Base-by-base conservation (phyloP, 108 stramenopile genomes). In the Conticribra guillardii region DNA sequence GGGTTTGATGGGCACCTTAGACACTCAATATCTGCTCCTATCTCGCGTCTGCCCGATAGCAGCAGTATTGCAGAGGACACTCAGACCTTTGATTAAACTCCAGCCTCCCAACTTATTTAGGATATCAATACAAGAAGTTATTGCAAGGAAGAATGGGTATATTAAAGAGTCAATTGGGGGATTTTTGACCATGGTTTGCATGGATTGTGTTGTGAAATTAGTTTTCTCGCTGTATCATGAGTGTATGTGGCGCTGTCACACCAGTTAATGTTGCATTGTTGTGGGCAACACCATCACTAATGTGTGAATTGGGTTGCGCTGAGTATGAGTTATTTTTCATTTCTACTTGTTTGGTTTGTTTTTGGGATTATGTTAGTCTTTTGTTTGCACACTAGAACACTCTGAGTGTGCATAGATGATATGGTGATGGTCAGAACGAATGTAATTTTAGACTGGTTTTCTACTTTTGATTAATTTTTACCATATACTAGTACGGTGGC, bases 331-430 rank as follows among this genome's bases (percentile, higher is more conserved):
- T 54, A 26, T 19, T 2, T 54, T 54, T 3, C 2, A 9, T 28
- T 19, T 19, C 4, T 51, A 51, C 50, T 51, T 51, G 50, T 51
- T 54, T 54, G 54, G 23, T 54, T 11, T 54, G 23, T 28, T 28
- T 11, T 57, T 28, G 56, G 26, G 29, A 28, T 57, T 27, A 30
- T 31, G 56, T 30, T 28, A 15, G 15, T 2, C 3, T 1, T 23
- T 26, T 21, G 27, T 30, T 33, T 17, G 4, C 30, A 29, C 31
- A 30, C 57, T 41, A 9, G 59, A 59, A 60, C 59, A 60, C n/a
- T 41, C 21, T 17, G 59, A 60, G 21, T 27, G 27, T 54, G 53
- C 27, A 27, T 9, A 27, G 59, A 37, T 41, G 11, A 19, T 51
- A 21, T 51, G 16, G 18, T 51, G 19, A 51, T 51, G 50, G 37